Evolutionary conservation across 306 rosid species (phyloP), one percentile per base, ranked within the genome.

Genomic region (Prinsepia uniflora): DNA sequence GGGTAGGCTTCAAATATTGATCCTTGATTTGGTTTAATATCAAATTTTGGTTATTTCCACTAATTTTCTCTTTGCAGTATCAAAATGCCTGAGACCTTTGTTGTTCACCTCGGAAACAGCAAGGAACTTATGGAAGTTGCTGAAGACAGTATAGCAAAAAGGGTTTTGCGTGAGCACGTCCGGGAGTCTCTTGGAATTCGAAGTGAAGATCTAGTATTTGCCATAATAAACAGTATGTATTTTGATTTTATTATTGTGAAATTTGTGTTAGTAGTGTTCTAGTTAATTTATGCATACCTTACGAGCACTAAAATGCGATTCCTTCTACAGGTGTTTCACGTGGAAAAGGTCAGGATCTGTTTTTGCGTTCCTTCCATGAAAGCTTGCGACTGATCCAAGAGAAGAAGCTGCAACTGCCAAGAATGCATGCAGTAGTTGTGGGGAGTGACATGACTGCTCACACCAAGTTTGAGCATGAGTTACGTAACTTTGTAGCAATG

Each of bases 91-190:
- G 76, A 87, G 75, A 91, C 99, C 61, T 89, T 81, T 78, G 96
- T 91, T 50, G 96, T 94, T 72, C 99, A 94, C 85, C 97, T 91
- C 20, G 99, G 99, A 78, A 94, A 94, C 86, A 94, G 99, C 85
- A 94, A 89, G 80, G 99, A 94, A 52, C 96, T 94, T 12, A 94
- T 82, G 91, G 97, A 94, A 75, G 96, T 94, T 72, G 96, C 99
- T 67, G 99, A 94, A 75, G 85, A 86, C 84, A 75, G 78, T 78
- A 82, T 87, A 15, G 95, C 97, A 36, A 94, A 91, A 80, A 84
- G 95, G 82, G 96, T 87, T 81, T 87, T 94, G 75, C 90, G 91
- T 60, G 99, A 94, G 88, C 97, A 94, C 80, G 90, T 91, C 65
- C 84, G 96, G 41, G 89, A 91, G 67, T 87, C 90, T 74, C 90